Evolutionary conservation across 768 basidiomycete species (phyloP), one percentile per base, ranked within the genome.

Genomic region (Boletus reticuloceps): DNA sequence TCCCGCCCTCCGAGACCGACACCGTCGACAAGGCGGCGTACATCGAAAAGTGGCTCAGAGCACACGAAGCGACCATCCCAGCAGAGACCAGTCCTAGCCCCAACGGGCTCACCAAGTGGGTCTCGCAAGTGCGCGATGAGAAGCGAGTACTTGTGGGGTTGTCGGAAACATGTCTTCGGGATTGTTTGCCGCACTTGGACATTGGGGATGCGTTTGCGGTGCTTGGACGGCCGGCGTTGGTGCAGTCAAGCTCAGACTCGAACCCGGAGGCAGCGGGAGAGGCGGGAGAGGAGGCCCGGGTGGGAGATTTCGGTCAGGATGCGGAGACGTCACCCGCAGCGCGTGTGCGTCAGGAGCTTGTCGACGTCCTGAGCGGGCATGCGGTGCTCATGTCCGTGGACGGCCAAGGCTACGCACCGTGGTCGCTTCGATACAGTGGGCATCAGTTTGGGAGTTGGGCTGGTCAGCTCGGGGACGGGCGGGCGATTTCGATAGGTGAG

Each of bases 391-490:
- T 88, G 77, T 67, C 67, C 8, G 73, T 69, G 20, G 66, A 63
- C 10, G 67, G 72, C 19, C 69, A 63, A 37, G 71, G 73, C 54
- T 72, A 73, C 37, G 76, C 74, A 5, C 77, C 96, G 0, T 98
- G 93, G 91, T 86, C 90, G 6, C 78, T 94, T 31, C 79, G 94
- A 16, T 98, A 98, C 68, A 92, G 89, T 58, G 95, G 94, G 1
- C 91, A 93, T 65, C 91, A 94, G 62, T 94, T 94, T 64, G 92
- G 93, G 1, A 73, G 66, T 4, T 98, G 89, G 86, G 95, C 97
- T 1, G 94, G 94, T 25, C 97, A 98, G 67, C 79, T 99, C 5
- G 97, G 97, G 13, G 96, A 98, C 64, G 97, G 97, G 0, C 81
- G 97, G 17, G 96, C 97, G 1, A 91, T 93, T 19, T 91, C 90